Conservation (phyloP, 805 yeast species). For the Kazachstania bromeliacearum region DNA sequence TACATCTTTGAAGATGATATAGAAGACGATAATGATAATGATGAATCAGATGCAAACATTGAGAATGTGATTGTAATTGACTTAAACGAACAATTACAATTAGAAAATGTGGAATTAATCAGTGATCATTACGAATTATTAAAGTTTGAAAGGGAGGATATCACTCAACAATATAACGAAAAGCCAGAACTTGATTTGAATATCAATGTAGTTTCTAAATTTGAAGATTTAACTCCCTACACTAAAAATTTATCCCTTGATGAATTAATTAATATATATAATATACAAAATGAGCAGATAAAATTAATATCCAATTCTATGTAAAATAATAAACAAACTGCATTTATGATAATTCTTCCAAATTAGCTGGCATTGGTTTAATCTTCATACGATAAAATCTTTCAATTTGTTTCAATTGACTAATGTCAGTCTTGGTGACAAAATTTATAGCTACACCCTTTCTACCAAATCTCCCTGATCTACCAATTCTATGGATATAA, state of each 20-base stretch:
- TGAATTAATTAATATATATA: conserved; percentile 19
- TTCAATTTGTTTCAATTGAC: conserved; percentile 76
- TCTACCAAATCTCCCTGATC: conserved; percentile 98
- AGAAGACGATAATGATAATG: conserved; percentile 5
- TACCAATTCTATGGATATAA: conserved; percentile 95
- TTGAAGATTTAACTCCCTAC: conserved; percentile 12
- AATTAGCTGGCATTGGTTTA: conserved; percentile 82
- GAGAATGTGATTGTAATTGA: conserved; percentile 24
- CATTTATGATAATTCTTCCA: conserved; percentile 37
- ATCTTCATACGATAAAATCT: conserved; percentile 82
- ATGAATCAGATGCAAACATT: conserved; percentile 7
- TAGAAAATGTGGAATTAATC: conserved; percentile 18
- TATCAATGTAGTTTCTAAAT: conserved; percentile 19
- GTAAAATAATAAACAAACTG: conserved; percentile 1
- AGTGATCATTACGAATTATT: conserved; percentile 24
- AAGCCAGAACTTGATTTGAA: conserved; percentile 16
- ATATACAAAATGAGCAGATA: conserved; percentile 22
- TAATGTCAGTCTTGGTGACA: conserved; percentile 70
- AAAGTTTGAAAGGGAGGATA: conserved; percentile 7
- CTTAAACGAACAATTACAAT: conserved; percentile 11
- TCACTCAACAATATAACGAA: not conserved
- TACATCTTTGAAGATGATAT: conserved; percentile 28
- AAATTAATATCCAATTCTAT: conserved; percentile 15
- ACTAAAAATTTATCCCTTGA: conserved; percentile 13
- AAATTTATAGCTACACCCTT: conserved; percentile 97